Evolutionary conservation across 768 basidiomycete genomes (phyloP), one percentile per base, ranked within the genome.

Genomic region (Astraeus odoratus): DNA sequence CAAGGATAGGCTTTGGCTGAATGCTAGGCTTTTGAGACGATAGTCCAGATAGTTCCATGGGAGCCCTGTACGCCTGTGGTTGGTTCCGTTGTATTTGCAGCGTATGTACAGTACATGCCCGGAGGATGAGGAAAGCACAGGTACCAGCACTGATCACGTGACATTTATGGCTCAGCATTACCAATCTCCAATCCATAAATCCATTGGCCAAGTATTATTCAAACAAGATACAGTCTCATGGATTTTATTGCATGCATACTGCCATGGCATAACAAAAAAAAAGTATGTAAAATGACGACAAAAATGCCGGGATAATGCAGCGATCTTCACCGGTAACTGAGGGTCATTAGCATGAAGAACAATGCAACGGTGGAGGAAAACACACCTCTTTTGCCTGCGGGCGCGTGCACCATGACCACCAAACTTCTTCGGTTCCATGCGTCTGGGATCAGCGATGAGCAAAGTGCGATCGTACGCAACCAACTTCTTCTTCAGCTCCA

Each of bases 371-470:
- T 40, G 6, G 49, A 13, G 6, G 37, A 12, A 15, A 46, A 33
- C 47, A 50, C 52, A 92, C 90, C 85, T 89, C 79, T 95, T 96
- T 77, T 96, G 94, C 71, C 93, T 85, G 75, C 93, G 88, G 48
- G 93, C 92, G 79, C 94, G 90, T 55, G 94, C 94, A 83, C 94
- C 94, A 67, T 76, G 78, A 76, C 94, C 94, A 79, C 94, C 95
- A 67, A 98, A 97, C 74, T 95, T 96, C 83, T 97, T 97, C 58
- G 95, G 95, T 69, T 98, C 95, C 85, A 87, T 89, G 75, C 95
- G 85, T 72, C 96, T 83, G 54, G 91, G 92, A 66, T 95, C 92
- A 46, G 92, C 87, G 54, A 94, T 93, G 59, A 94, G 69, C 50
- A 95, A 72, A 40, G 87, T 81, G 55, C 87, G 77, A 75, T 99